These are phyloP conservation scores for Oryza meyeriana DNA, from an alignment of 176 grass and related monocot genomes.

Conservation along the genomic window DNA sequence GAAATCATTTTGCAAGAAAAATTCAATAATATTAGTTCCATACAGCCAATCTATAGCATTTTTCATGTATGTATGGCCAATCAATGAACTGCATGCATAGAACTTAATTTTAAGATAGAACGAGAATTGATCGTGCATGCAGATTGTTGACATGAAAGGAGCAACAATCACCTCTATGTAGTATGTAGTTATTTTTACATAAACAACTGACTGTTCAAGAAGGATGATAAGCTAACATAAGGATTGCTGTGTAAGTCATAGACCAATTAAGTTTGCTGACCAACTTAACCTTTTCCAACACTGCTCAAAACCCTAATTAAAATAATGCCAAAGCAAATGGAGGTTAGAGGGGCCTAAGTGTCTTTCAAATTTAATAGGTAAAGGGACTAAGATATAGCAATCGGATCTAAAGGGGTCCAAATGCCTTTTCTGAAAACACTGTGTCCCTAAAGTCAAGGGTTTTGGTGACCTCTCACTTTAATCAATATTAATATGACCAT, in stretches of 20 bases:
- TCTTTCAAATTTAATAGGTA: neutral
- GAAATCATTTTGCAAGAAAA: neutral
- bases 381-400: neutral
- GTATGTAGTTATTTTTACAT: neutral
- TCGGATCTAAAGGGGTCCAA: neutral
- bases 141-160: neutral
- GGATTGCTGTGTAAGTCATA: neutral
- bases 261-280: neutral
- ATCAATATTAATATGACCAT: neutral
- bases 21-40: neutral
- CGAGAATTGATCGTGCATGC: neutral
- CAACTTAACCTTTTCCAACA: neutral
- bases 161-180: neutral
- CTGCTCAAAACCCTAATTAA: neutral
- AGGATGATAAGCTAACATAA: slow-evolving; percentile 1
- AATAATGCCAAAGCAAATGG: slow-evolving; percentile 10
- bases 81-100: neutral
- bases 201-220: neutral
- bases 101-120: neutral
- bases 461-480: neutral
- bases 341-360: neutral
- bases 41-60: neutral
- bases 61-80: neutral
- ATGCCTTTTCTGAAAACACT: neutral
- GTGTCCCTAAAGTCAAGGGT: neutral